A percentile compares a stretch with the other conserved stretches of the same genome.
These are phyloP conservation scores for Penicillium alfredii DNA, from an alignment of 495 filamentous ascomycete genomes.

Conservation along the genomic window DNA sequence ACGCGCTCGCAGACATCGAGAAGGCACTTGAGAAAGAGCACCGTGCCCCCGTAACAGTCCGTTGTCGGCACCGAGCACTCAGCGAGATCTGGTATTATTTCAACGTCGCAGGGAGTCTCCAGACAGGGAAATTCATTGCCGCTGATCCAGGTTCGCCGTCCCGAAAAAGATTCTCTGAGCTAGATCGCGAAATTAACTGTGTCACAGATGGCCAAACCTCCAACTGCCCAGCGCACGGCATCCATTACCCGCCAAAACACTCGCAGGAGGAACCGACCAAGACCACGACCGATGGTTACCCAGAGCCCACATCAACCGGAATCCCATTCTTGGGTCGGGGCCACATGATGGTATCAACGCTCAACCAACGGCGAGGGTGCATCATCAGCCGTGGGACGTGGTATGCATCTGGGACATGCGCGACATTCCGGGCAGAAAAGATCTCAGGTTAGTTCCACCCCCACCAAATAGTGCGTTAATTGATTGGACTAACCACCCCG, in stretches of 20 bases:
- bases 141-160: constrained; percentile 46
- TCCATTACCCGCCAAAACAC: constrained; percentile 64
- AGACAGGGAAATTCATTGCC: constrained; percentile 68
- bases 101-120: constrained; percentile 70
- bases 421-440: constrained; percentile 54
- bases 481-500: background rate
- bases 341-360: constrained; percentile 50
- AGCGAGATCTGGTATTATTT: constrained; percentile 85
- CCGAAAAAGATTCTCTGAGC: background rate
- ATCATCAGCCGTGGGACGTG: constrained; percentile 64
- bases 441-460: constrained; percentile 41
- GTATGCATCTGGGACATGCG: constrained; percentile 65
- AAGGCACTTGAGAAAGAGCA: constrained; percentile 56
- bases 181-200: background rate
- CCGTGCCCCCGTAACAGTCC: constrained; percentile 61
- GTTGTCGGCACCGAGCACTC: constrained; percentile 54
- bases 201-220: constrained; percentile 52
- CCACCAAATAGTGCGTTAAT: too few species aligned
- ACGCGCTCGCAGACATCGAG: constrained; percentile 58
- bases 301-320: constrained; percentile 38
- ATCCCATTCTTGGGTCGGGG: constrained; percentile 51
- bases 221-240: constrained; percentile 54
- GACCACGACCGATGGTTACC: constrained; percentile 23
- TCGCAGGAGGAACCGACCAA: constrained; percentile 32
- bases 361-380: constrained; percentile 53